phyloP scores from a whole-genome alignment of 129 eudicot genomes.

The Helichrysum umbraculigerum region DNA sequence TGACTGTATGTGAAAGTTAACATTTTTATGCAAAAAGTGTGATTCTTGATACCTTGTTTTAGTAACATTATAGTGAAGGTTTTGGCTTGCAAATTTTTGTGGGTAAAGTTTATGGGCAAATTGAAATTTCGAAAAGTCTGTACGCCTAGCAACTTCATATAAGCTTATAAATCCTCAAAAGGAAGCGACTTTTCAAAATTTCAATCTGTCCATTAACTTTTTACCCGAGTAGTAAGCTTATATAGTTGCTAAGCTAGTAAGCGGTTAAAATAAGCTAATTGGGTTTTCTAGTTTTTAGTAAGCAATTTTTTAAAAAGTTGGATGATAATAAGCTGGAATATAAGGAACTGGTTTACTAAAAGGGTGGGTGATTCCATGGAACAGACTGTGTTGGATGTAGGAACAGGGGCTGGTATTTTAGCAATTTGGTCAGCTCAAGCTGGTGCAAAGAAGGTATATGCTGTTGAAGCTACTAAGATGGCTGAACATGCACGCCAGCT shows the following conservation, averaged over 20 bases:
- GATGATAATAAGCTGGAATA: not conserved
- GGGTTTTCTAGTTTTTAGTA: too few relatives aligned
- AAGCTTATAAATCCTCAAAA: too few relatives aligned
- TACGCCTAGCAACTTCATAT: not conserved
- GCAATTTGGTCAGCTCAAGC: conserved; percentile 99
- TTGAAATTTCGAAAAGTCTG: not conserved
- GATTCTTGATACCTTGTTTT: not conserved
- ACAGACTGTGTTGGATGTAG: conserved; percentile 94
- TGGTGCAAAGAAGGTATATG: conserved; percentile 93
- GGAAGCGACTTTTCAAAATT: not conserved
- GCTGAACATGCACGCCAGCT: conserved; percentile 80
- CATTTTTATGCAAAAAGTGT: not conserved
- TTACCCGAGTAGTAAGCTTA: too few relatives aligned
- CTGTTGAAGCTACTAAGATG: conserved; percentile 99
- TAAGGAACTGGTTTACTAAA: conserved; percentile 37
- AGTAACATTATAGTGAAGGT: not conserved
- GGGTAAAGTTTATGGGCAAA: too few relatives aligned
- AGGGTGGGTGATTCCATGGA: conserved; percentile 39
- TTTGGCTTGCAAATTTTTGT: not conserved
- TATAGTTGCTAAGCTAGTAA: too few relatives aligned
- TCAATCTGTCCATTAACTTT: not conserved
- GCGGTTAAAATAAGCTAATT: too few relatives aligned
- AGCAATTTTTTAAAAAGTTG: not conserved
- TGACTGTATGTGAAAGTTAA: not conserved
- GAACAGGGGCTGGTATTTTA: conserved; percentile 93